Evolutionary conservation across 208 protist genomes (phyloP).

Genomic region (Acanthamoeba healyi): DNA sequence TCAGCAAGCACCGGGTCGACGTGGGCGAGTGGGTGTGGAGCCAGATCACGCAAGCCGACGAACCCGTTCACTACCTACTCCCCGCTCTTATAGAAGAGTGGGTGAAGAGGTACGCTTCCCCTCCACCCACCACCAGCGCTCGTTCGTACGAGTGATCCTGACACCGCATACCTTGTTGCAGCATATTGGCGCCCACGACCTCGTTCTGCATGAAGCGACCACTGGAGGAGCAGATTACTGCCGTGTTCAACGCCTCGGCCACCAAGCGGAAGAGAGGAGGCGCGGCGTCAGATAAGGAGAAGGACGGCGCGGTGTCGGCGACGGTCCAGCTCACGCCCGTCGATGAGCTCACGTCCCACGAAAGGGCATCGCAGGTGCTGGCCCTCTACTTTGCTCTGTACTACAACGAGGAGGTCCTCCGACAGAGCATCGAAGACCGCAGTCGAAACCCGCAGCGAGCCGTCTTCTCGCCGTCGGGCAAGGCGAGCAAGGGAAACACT

Average conservation of each 20-base stretch:
- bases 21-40: slow-evolving; percentile 60
- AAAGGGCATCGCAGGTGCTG: slow-evolving; percentile 21
- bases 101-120: neutral
- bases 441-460: neutral
- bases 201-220: slow-evolving; percentile 44
- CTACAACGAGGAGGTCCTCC: slow-evolving; percentile 31
- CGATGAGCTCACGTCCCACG: neutral
- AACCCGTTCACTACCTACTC: slow-evolving; percentile 30
- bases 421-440: neutral
- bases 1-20: slow-evolving; percentile 29
- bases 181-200: slow-evolving; percentile 9
- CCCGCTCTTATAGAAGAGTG: slow-evolving; percentile 65
- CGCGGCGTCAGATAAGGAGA: neutral
- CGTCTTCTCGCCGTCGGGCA: neutral
- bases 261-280: too few species aligned
- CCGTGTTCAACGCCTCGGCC: neutral
- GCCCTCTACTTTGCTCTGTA: slow-evolving; percentile 53
- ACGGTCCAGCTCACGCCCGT: neutral
- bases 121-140: neutral
- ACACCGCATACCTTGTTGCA: neutral
- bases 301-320: neutral
- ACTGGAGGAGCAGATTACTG: neutral
- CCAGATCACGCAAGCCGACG: slow-evolving; percentile 42
- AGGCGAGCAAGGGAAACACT: neutral
- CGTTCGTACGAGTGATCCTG: neutral